Conservation (phyloP, 208 protist genomes). For the Trypanosomatidae sp. region DNA sequence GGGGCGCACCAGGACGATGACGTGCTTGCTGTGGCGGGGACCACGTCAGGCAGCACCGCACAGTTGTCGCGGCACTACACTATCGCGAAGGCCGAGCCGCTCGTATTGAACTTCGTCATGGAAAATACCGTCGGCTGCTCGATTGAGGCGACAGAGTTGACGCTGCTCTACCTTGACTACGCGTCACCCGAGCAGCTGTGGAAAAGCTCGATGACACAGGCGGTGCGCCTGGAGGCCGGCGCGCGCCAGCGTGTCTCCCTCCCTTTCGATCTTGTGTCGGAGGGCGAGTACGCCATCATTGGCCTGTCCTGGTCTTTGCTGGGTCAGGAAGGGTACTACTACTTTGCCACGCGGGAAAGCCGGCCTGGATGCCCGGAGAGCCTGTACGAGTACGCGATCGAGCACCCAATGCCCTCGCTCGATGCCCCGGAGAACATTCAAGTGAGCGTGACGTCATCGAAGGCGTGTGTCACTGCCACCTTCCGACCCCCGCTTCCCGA, state of each 20-base stretch:
- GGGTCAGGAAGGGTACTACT: conserved; percentile 76
- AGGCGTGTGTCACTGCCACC: conserved; percentile 51
- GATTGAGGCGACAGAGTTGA: conserved; percentile 48
- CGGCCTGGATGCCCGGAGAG: conserved; percentile 41
- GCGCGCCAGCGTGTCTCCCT: conserved; percentile 40
- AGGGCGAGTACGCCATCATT: conserved; percentile 73
- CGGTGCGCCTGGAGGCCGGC: conserved; percentile 39
- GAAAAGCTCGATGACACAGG: conserved; percentile 65
- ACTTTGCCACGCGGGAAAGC: conserved; percentile 68
- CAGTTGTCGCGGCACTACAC: conserved; percentile 23
- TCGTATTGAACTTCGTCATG: conserved; percentile 60
- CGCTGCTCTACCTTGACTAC: conserved; percentile 62
- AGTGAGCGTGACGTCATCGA: conserved; percentile 60
- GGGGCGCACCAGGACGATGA: neutral
- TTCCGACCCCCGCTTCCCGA: conserved; percentile 66
- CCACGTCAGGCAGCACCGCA: neutral
- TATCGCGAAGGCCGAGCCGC: conserved; percentile 61
- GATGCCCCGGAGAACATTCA: conserved; percentile 66
- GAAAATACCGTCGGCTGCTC: conserved; percentile 57
- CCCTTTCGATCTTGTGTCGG: conserved; percentile 53
- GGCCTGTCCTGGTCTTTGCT: conserved; percentile 69
- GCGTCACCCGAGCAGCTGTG: conserved; percentile 57
- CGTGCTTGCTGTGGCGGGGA: neutral
- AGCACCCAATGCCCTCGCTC: conserved; percentile 55
- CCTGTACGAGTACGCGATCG: conserved; percentile 74